phyloP scores from a whole-genome alignment of 2,329 filamentous ascomycete genomes.

The Venturia nashicola region DNA sequence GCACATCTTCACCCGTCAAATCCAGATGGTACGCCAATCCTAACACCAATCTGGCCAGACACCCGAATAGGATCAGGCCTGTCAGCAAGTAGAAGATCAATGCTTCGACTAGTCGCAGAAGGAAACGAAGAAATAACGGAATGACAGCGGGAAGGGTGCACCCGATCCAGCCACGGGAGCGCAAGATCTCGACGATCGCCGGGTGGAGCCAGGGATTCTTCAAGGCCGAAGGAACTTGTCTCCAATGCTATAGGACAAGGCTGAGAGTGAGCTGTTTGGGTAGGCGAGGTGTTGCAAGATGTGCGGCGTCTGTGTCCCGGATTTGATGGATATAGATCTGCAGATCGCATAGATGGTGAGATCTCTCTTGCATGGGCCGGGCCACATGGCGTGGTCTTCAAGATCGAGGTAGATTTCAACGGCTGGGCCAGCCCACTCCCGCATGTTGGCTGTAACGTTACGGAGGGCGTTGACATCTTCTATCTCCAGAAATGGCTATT shows the following conservation, averaged over 20 bases:
- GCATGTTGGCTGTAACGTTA: background rate
- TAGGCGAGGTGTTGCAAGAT: background rate
- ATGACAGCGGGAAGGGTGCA: background rate
- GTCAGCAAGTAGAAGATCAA: background rate
- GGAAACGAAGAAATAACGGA: background rate
- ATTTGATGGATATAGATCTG: background rate
- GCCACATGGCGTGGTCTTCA: background rate
- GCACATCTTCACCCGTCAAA: background rate
- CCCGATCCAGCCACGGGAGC: background rate
- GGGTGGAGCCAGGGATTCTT: background rate
- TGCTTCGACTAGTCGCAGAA: background rate
- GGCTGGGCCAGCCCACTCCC: background rate
- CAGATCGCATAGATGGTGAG: background rate
- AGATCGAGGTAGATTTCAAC: background rate
- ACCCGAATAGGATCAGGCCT: background rate
- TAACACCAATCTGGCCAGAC: background rate
- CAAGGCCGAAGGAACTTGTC: background rate
- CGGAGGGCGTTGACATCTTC: background rate
- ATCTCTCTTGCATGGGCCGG: background rate
- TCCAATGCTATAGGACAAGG: background rate
- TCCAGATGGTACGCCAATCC: background rate
- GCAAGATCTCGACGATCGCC: background rate
- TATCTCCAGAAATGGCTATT: background rate
- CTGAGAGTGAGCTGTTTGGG: background rate
- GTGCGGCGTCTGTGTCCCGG: background rate